Evolutionary conservation across 2,329 filamentous ascomycete genomes (phyloP), one percentile per base, ranked within the genome.

Genomic region (Pestalotiopsis sp.): DNA sequence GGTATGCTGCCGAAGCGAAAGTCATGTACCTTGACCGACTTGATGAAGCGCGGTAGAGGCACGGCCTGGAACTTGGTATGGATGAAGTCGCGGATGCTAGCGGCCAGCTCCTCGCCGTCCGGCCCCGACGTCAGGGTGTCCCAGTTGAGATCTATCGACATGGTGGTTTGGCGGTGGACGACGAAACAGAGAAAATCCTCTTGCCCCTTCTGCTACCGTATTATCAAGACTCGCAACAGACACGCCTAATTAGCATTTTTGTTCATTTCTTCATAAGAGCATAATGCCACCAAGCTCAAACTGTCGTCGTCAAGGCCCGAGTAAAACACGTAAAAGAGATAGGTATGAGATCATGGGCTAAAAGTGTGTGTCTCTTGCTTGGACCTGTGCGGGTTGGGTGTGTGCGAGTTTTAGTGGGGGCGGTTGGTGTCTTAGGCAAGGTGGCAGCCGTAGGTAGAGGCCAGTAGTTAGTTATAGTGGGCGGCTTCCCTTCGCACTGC

Each of bases 61-160:
- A 98, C 91, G 70, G 94, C 90, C 82, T 99, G 96, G 82, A 99
- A 99, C 77, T 95, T 96, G 78, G 94, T 92, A 82, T 99, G 94
- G 75, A 99, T 93, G 82, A 99, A 99, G 76, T 91, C 90, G 73
- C 95, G 93, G 81, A 99, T 97, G 71, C 88, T 88, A 78, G 94
- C 92, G 63, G 95, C 94, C 70, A 98, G 90, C 66, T 90, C 92
- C 72, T 91, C 87, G 68, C 96, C 95, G 81, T 98, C 95, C 63
- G 94, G 90, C 36, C 96, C 96, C 71, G 90, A 91, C 25, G 95
- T 98, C 77, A 98, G 89, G 71, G 92, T 92, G 77, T 96, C 92
- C 96, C 96, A 99, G 82, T 97, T 94, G 79, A 99, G 92, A 78
- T 98, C 95, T 84, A 99, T 95, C 74, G 96, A 98, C 96, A 99